These are phyloP conservation scores for Pythium dissimile DNA, from an alignment of 352 stramenopile species.

Conservation along the genomic window DNA sequence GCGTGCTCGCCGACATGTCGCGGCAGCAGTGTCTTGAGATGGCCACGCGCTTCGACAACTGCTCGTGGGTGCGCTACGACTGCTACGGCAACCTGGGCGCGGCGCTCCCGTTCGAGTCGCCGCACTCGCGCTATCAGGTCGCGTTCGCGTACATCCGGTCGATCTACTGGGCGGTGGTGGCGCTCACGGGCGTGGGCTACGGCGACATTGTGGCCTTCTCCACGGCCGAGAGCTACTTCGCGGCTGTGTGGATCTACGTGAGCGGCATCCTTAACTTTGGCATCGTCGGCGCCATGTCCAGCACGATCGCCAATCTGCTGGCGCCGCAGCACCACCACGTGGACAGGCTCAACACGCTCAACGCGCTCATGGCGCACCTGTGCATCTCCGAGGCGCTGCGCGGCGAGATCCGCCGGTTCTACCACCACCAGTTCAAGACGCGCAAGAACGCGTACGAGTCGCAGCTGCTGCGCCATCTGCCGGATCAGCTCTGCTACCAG, in stretches of 20 bases:
- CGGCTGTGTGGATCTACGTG: constrained; percentile 71
- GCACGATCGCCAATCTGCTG: constrained; percentile 67
- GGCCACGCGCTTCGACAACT: constrained; percentile 53
- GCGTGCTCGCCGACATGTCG: constrained; percentile 17
- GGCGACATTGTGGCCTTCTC: constrained; percentile 74
- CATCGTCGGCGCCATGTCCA: constrained; percentile 77
- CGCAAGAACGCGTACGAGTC: constrained; percentile 72
- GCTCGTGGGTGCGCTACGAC: constrained; percentile 67
- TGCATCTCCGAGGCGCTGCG: constrained; percentile 50
- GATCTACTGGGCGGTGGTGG: constrained; percentile 73
- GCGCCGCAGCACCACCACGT: constrained; percentile 58
- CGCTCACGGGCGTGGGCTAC: constrained; percentile 67
- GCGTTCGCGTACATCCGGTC: constrained; percentile 70
- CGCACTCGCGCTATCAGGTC: constrained; percentile 32
- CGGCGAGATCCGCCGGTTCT: constrained; percentile 65
- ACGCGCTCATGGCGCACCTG: constrained; percentile 57
- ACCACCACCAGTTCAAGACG: constrained; percentile 58
- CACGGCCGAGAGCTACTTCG: constrained; percentile 67
- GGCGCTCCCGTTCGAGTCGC: constrained; percentile 43
- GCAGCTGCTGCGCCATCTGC: constrained; percentile 55
- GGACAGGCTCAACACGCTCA: constrained; percentile 67
- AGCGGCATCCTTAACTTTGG: constrained; percentile 77
- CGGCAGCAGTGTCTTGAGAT: constrained; percentile 44
- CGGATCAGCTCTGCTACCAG: constrained; percentile 69
- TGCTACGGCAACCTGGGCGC: constrained; percentile 61